phyloP scores from a whole-genome alignment of 805 yeast genomes.

The Hanseniaspora thailandica region DNA sequence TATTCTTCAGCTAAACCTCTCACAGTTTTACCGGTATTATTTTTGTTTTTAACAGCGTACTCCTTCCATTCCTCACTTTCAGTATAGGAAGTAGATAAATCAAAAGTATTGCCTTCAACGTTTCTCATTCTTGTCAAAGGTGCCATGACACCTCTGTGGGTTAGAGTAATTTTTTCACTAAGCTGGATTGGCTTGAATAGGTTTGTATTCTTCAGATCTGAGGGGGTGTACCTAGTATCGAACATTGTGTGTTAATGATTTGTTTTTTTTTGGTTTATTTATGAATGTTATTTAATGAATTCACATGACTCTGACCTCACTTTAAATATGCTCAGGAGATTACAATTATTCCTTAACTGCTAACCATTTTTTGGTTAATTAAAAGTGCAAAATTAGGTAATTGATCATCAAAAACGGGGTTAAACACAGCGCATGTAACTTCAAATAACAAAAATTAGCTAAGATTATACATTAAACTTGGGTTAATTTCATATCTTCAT shows the following conservation, averaged over 20 bases:
- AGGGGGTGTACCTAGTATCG: slow-evolving; percentile 16
- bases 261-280: not conserved
- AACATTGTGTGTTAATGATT: not conserved
- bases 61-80: not conserved
- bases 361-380: too few species aligned
- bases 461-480: too few species aligned
- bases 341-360: too few species aligned
- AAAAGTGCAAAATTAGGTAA: too few species aligned
- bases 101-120: slow-evolving; percentile 19
- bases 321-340: too few species aligned
- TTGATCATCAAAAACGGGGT: too few species aligned
- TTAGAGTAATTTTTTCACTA: slow-evolving; percentile 28
- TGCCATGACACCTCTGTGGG: slow-evolving; percentile 32
- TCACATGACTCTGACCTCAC: too few species aligned
- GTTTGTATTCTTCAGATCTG: slow-evolving; percentile 27
- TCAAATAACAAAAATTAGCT: too few species aligned
- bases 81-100: slow-evolving; percentile 20
- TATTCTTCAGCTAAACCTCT: slow-evolving; percentile 33
- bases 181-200: slow-evolving; percentile 36
- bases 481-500: too few species aligned
- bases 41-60: slow-evolving; percentile 19
- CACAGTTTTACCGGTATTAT: slow-evolving; percentile 24
- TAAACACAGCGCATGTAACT: too few species aligned
- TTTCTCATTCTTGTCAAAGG: slow-evolving; percentile 39
- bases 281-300: not conserved